phyloP scores from a whole-genome alignment of 371 early-diverging fungal species.

The Parasitella parasitica region DNA sequence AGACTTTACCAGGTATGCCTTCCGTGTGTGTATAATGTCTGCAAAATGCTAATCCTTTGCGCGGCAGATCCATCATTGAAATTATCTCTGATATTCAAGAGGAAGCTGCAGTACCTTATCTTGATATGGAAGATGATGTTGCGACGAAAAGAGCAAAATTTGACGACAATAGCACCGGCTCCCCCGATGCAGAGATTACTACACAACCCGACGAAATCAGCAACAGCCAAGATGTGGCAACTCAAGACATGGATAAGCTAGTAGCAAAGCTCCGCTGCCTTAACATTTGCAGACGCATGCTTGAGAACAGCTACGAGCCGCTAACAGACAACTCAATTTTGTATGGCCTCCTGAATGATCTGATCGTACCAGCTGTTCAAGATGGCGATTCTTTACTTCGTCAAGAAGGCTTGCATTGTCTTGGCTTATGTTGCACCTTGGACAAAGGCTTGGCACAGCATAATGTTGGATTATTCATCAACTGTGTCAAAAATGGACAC shows the following conservation, averaged over 20 bases:
- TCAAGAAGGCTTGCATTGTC: conserved; percentile 78
- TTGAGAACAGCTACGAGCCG: conserved; percentile 68
- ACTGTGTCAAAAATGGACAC: conserved; percentile 42
- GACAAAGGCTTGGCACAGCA: conserved; percentile 56
- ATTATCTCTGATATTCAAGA: conserved; percentile 61
- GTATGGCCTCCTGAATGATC: conserved; percentile 76
- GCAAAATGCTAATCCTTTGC: too few species aligned
- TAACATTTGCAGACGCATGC: conserved; percentile 68
- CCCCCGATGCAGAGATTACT: not conserved
- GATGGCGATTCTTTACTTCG: conserved; percentile 66
- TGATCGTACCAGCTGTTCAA: conserved; percentile 79
- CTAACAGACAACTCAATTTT: conserved; percentile 74
- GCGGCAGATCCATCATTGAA: conserved; percentile 66
- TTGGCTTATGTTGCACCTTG: conserved; percentile 75
- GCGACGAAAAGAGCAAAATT: conserved; percentile 19
- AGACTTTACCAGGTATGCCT: conserved; percentile 82
- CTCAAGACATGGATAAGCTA: not conserved
- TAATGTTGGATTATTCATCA: conserved; percentile 47
- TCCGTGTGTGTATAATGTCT: not conserved
- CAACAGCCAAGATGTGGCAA: not conserved
- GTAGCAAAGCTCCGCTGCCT: conserved; percentile 53
- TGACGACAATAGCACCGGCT: not conserved
- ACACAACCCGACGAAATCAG: not conserved
- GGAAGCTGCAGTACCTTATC: conserved; percentile 4
- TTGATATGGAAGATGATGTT: not conserved